These are phyloP conservation scores for Adansonia grandidieri DNA, from an alignment of 441 rosid genomes.

Conservation along the genomic window DNA sequence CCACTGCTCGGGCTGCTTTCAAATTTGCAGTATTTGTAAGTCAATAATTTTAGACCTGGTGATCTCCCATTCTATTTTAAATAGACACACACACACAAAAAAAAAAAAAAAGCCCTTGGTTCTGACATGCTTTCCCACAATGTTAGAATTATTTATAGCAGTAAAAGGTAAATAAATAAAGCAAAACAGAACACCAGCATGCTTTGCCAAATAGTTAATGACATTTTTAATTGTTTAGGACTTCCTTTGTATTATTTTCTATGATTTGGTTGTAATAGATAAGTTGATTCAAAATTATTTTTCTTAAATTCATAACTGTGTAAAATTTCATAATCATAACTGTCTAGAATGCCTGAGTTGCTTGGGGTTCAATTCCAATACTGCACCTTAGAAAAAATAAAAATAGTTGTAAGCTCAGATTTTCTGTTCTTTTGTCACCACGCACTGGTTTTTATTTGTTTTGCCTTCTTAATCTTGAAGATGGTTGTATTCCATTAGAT, in stretches of 20 bases:
- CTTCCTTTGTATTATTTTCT: constrained; percentile 3
- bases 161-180: background rate
- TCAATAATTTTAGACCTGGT: constrained; percentile 8
- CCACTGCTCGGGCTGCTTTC: constrained; percentile 76
- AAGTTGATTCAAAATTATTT: background rate
- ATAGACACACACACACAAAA: too few species aligned
- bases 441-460: constrained; percentile 23
- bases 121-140: background rate
- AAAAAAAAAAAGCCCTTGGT: too few species aligned
- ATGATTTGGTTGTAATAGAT: background rate
- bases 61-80: too few species aligned
- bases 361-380: too few species aligned
- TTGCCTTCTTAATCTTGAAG: background rate
- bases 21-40: constrained; percentile 91
- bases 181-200: background rate
- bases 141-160: background rate
- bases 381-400: background rate
- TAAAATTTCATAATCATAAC: background rate
- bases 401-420: background rate
- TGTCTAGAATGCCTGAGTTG: background rate
- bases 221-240: background rate
- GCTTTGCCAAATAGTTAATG: background rate
- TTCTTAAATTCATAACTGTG: background rate
- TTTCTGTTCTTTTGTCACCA: background rate
- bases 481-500: constrained; percentile 6